Evolutionary conservation across 2,329 filamentous ascomycete genomes (phyloP).

Genomic region (Penicillium corylophilum): DNA sequence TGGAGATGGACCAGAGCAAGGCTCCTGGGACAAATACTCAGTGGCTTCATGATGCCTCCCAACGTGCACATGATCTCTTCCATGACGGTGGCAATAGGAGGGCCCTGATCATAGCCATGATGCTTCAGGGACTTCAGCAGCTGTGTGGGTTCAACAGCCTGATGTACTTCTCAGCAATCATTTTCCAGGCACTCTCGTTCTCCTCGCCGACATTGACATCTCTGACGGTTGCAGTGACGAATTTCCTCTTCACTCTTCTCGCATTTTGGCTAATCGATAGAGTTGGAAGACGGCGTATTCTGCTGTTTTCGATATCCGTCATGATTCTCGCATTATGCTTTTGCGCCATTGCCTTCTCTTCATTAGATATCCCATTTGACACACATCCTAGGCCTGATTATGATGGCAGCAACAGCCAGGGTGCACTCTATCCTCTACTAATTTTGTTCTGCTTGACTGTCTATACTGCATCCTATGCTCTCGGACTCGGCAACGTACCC

Average conservation of each 20-base stretch:
- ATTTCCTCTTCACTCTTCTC: conserved; percentile 74
- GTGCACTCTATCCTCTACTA: conserved; percentile 42
- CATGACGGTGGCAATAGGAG: conserved; percentile 55
- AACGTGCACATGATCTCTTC: conserved; percentile 32
- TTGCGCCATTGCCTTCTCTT: conserved; percentile 71
- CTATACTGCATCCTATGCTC: conserved; percentile 82
- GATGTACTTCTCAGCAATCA: conserved; percentile 88
- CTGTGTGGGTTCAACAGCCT: conserved; percentile 87
- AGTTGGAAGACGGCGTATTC: conserved; percentile 73
- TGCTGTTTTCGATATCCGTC: conserved; percentile 79
- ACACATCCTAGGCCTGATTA: conserved; percentile 16
- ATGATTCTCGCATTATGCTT: conserved; percentile 74
- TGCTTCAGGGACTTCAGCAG: conserved; percentile 84
- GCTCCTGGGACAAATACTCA: conserved; percentile 11
- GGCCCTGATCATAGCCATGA: conserved; percentile 79
- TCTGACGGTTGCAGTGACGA: conserved; percentile 76
- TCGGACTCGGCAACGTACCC: conserved; percentile 86
- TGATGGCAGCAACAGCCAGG: conserved; percentile 23
- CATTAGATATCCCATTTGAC: conserved; percentile 52
- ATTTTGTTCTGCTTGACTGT: conserved; percentile 75
- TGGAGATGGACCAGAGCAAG: conserved; percentile 38
- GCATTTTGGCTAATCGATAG: conserved; percentile 76
- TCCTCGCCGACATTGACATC: conserved; percentile 75
- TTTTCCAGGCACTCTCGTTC: conserved; percentile 76
- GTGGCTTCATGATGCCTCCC: conserved; percentile 29